Evolutionary conservation across 2,329 filamentous ascomycete species (phyloP).

Genomic region (Verticillium tricorpus): DNA sequence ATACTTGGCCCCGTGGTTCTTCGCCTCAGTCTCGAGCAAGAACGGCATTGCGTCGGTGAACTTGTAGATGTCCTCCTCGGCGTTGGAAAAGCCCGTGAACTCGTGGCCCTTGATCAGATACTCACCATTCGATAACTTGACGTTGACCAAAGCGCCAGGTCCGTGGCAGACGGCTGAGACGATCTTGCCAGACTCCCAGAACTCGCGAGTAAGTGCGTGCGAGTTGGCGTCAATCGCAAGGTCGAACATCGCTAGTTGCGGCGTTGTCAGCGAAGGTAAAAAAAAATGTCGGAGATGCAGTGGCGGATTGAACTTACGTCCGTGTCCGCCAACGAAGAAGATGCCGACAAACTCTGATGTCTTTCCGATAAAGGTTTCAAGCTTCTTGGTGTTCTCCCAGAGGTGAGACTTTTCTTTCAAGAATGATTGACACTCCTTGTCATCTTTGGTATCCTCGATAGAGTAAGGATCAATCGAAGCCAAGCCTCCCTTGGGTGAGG

Average conservation of each 20-base stretch:
- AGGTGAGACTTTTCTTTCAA: constrained; percentile 30
- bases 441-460: constrained; percentile 47
- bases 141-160: constrained; percentile 56
- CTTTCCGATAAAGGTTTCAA: constrained; percentile 51
- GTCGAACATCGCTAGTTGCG: constrained; percentile 54
- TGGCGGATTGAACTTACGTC: constrained; percentile 19
- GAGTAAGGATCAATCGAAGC: constrained; percentile 57
- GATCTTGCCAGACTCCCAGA: constrained; percentile 55
- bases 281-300: neutral
- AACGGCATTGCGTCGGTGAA: constrained; percentile 51
- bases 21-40: constrained; percentile 49
- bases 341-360: constrained; percentile 57
- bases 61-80: constrained; percentile 43
- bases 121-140: constrained; percentile 43
- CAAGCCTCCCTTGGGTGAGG: constrained; percentile 56
- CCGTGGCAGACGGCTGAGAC: constrained; percentile 66
- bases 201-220: constrained; percentile 56
- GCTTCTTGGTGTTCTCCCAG: constrained; percentile 58
- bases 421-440: constrained; percentile 46
- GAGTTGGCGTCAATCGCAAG: constrained; percentile 52
- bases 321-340: constrained; percentile 53
- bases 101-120: constrained; percentile 49
- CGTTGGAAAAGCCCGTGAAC: constrained; percentile 59
- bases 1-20: constrained; percentile 35
- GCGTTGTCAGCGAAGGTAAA: neutral